These are phyloP conservation scores for Chlamydomonas asymmetrica DNA, from an alignment of 139 green algal genomes.

Conservation along the genomic window DNA sequence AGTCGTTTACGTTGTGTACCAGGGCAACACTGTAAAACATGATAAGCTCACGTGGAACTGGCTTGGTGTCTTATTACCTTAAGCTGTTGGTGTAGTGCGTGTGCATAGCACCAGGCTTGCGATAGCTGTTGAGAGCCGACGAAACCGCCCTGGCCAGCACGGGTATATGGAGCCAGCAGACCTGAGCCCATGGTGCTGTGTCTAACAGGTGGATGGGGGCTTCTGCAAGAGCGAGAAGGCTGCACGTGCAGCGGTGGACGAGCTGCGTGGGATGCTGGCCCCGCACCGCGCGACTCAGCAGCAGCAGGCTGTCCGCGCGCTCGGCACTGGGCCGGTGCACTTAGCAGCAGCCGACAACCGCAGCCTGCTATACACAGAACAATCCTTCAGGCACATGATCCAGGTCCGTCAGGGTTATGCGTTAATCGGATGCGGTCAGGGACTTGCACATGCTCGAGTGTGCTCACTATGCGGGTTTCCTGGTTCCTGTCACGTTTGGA, in stretches of 20 bases:
- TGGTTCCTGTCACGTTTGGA: too few species aligned
- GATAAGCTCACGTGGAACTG: not conserved
- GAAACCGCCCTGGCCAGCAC: too few species aligned
- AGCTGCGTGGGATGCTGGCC: not conserved
- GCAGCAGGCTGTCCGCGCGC: constrained; percentile 17
- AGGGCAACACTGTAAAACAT: not conserved
- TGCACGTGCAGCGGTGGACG: not conserved
- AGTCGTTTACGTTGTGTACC: not conserved
- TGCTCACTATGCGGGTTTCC: too few species aligned
- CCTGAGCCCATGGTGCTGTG: not conserved
- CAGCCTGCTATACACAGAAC: constrained; percentile 41
- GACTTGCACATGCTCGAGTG: too few species aligned
- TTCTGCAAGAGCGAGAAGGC: not conserved
- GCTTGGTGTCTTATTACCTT: not conserved
- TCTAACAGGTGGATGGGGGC: not conserved
- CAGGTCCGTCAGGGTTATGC: constrained; percentile 25
- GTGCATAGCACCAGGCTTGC: not conserved
- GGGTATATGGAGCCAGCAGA: not conserved
- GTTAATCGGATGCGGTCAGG: too few species aligned
- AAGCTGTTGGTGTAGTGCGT: not conserved
- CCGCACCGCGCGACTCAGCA: not conserved
- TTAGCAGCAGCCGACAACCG: constrained; percentile 43
- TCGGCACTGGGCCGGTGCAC: constrained; percentile 46
- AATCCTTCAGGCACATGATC: constrained; percentile 37
- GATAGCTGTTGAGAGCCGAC: too few species aligned